Evolutionary conservation across 2,329 filamentous ascomycete genomes (phyloP).

Genomic region (Myotisia sp.): DNA sequence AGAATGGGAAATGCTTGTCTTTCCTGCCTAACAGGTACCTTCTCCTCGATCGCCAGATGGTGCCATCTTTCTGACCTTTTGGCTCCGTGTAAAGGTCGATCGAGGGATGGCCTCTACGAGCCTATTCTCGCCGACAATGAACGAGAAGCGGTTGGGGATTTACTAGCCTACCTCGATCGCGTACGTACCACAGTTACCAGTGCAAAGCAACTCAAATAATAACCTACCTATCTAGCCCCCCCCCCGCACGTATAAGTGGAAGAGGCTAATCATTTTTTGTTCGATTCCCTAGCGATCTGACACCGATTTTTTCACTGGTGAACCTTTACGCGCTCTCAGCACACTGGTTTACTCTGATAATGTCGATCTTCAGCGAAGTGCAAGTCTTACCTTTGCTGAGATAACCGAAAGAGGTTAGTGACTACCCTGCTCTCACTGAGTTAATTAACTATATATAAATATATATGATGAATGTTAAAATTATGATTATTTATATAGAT

Average conservation of each 20-base stretch:
- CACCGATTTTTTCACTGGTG: conserved; percentile 95
- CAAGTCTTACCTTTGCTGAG: conserved; percentile 94
- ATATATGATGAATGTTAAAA: no score
- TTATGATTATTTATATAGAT: conserved; percentile 54
- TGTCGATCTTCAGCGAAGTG: conserved; percentile 91
- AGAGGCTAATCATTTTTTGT: conserved; percentile 2
- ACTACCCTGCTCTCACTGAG: not conserved
- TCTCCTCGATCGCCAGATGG: conserved; percentile 25
- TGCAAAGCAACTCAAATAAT: no score
- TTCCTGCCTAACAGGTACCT: conserved; percentile 26
- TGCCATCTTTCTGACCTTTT: conserved; percentile 32
- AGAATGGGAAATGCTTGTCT: conserved; percentile 27
- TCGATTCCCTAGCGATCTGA: conserved; percentile 57
- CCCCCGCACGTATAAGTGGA: no score
- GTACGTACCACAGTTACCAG: no score
- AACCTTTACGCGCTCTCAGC: conserved; percentile 82
- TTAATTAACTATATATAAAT: no score
- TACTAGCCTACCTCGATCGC: conserved; percentile 92
- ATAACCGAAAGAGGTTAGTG: conserved; percentile 84
- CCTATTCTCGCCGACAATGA: conserved; percentile 88
- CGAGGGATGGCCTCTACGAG: conserved; percentile 70
- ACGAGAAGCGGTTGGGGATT: conserved; percentile 87
- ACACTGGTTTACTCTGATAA: conserved; percentile 98
- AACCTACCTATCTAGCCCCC: no score
- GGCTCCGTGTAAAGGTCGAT: conserved; percentile 45